Percentiles rank a stretch among this genome's conserved stretches.
Conservation (phyloP, 108 stramenopile genomes). For the Asterionellopsis glacialis region DNA sequence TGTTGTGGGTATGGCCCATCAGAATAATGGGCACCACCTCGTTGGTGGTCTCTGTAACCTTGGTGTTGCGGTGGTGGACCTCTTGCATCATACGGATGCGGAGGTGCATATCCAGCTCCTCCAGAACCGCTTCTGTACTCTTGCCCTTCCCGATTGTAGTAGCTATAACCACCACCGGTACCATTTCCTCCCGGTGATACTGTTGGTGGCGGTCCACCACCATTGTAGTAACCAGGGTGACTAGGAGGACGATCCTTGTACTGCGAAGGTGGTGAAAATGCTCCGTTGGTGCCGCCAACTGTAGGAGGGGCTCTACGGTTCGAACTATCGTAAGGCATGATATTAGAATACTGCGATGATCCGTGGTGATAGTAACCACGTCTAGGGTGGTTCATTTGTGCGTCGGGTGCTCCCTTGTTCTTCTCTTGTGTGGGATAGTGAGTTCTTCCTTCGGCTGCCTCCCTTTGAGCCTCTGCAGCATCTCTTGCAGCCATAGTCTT, state of each 20-base stretch:
- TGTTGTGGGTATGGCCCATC: constrained; percentile 9
- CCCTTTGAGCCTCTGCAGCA: neutral
- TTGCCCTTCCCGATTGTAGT: no score
- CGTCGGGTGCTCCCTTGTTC: neutral
- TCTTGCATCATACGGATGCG: constrained; percentile 14
- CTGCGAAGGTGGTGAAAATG: neutral
- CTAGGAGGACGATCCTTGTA: constrained; percentile 2
- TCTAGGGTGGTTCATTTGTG: no score
- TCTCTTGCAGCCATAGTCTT: constrained; percentile 18
- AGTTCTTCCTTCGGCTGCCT: constrained; percentile 1
- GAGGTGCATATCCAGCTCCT: constrained; percentile 11
- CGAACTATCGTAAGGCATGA: no score
- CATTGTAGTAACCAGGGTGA: constrained; percentile 11
- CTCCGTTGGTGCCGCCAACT: no score
- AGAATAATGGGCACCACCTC: constrained; percentile 9
- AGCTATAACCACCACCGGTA: constrained; percentile 12
- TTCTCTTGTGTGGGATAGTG: constrained; percentile 3
- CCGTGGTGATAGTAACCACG: no score
- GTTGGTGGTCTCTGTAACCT: constrained; percentile 1
- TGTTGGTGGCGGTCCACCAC: neutral
- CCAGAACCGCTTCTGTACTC: no score
- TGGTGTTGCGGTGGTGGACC: constrained; percentile 1
- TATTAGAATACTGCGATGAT: no score
- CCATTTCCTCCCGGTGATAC: neutral
- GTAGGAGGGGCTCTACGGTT: no score